Evolutionary conservation across 768 basidiomycete species (phyloP), one percentile per base, ranked within the genome.

Genomic region (Leccinum subtestaceum): DNA sequence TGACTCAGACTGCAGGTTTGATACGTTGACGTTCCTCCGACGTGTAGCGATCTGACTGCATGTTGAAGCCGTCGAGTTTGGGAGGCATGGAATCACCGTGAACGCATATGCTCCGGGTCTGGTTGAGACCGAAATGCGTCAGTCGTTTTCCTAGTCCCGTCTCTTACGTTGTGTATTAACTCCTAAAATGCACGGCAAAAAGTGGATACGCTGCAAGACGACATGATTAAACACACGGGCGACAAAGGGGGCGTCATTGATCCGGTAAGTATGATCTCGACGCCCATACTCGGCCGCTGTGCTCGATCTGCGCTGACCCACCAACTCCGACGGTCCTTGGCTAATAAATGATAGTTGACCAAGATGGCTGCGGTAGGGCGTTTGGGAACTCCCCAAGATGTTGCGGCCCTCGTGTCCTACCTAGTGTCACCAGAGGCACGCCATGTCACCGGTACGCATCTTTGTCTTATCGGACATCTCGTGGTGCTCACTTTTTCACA

Each of bases 361-460:
- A 32, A 57, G 47, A 31, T 31, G 49, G 17, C 65, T 0, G 60
- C 69, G 3, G 52, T 69, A 5, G 71, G 71, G 8, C 40, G 67
- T 38, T n/a, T 67, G 1, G 72, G 72, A 13, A 58, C 27, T 6
- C 12, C 70, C 31, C 59, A 71, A 8, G 78, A 77, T 34, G 43
- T 78, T n/a, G 75, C 75, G 1, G 65, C 58, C 17, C 67, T 79
- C 0, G 78, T 78, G 4, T 67, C 73, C 6, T 78, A 71, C 59
- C 62, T 79, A 19, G 73, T 59, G 1, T 74, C 72, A 2, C 67
- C 71, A 4, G 71, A 74, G 19, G 70, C 77, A 12, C 64, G 64
- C 58, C 72, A 67, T 25, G 47, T 78, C 57, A 77, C 75, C 49
- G 76, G 76, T 72, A 60, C 13, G 60, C 53, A 19, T 17, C 5